Evolutionary conservation across 2,329 filamentous ascomycete species (phyloP), one percentile per base, ranked within the genome.

Genomic region (Alternaria arbusti): DNA sequence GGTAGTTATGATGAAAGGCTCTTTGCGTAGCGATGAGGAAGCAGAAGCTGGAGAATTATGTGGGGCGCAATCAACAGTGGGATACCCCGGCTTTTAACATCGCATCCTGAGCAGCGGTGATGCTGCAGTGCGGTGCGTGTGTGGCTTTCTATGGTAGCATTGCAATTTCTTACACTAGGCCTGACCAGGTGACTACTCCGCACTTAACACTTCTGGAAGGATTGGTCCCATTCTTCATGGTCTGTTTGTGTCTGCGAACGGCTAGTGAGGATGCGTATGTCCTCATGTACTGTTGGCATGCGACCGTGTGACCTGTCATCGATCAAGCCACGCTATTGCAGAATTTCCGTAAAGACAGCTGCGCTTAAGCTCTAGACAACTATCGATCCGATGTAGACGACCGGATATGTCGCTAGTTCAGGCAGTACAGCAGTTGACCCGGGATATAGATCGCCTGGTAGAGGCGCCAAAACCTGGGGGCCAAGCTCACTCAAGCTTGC

Each of bases 101-200:
- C 55, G 50, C 61, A 58, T 64, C 65, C 62, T 67, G 54, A 66
- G 69, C 51, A 66, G 65, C 66, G 55, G 73, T 76, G 73, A 74
- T 76, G 74, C 73, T 70, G 70, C 71, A 75, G 71, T 70, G 67
- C 61, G 65, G 72, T 66, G 64, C 66, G 60, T 51, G 60, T 67
- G 69, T 77, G 71, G 74, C 73, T 75, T 72, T 66, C 67, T 71
- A 77, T 70, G 72, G 76, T 78, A 75, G 73, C 76, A 77, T 78
- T 76, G 70, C 67, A 61, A 63, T 63, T 22, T 66, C 51, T 52
- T 45, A 61, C 62, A 12, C 75, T 77, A 78, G 63, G 57, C 74
- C 66, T 23, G 30, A 71, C 66, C 10, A 47, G 70, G 76, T 6
- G 46, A 64, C 23, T 74, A 26, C 75, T 77, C 76, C 76, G 75